These are phyloP conservation scores for Musa beccarii DNA, from an alignment of 176 grass and related monocot genomes.

Conservation along the genomic window DNA sequence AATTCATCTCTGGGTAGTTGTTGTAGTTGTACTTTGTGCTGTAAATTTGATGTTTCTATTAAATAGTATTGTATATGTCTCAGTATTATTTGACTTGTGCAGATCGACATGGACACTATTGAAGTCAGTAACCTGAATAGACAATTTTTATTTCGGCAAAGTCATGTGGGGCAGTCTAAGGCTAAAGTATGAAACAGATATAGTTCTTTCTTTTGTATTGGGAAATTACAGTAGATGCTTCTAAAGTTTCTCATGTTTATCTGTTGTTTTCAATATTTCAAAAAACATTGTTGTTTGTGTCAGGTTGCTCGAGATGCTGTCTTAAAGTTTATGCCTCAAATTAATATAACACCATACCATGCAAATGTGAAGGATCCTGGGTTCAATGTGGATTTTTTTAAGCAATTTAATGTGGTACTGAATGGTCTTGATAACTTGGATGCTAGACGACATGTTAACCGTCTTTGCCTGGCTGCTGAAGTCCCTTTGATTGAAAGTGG, in stretches of 20 bases:
- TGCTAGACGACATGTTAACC: slow-evolving; percentile 94
- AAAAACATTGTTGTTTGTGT: slow-evolving; percentile 4
- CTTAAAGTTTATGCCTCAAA: slow-evolving; percentile 76
- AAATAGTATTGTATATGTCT: not conserved
- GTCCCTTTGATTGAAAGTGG: slow-evolving; percentile 98
- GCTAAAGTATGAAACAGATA: slow-evolving; percentile 54
- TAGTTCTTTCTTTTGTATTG: not conserved
- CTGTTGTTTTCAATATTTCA: slow-evolving; percentile 7
- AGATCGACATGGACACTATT: slow-evolving; percentile 99
- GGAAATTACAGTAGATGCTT: not conserved
- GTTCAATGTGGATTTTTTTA: slow-evolving; percentile 86
- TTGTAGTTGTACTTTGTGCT: not conserved
- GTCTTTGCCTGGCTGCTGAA: slow-evolving; percentile 94
- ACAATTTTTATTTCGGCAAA: slow-evolving; percentile 95
- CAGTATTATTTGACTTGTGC: slow-evolving; percentile 12
- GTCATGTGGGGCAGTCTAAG: slow-evolving; percentile 94
- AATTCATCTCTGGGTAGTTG: not conserved
- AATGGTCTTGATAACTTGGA: slow-evolving; percentile 99
- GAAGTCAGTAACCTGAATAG: slow-evolving; percentile 98
- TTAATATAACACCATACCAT: slow-evolving; percentile 78
- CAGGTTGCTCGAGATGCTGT: slow-evolving; percentile 91
- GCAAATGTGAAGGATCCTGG: slow-evolving; percentile 85
- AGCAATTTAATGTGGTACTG: slow-evolving; percentile 92
- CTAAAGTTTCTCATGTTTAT: not conserved
- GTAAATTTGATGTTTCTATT: not conserved